Base-by-base conservation (phyloP, 2,329 filamentous ascomycete genomes). In the Microcyclospora pomicola region DNA sequence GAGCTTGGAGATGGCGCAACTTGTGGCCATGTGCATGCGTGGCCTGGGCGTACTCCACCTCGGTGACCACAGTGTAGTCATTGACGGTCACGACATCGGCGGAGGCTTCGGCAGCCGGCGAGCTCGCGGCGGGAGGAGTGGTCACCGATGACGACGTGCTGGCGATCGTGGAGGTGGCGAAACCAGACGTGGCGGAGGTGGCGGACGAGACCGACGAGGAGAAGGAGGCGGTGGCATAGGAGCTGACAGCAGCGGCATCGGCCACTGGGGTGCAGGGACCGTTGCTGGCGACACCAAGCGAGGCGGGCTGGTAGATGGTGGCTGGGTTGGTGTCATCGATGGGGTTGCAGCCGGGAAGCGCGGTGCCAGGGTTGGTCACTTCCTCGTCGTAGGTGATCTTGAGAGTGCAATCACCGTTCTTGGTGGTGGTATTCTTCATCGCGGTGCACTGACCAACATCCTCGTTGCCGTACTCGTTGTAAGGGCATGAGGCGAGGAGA, bases 401-500 rank as follows among this genome's bases (percentile, higher is more conserved):
- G 9, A 77, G 55, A 47, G 64, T 63, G 48, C 71, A 67, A 16
- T 66, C 66, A 44, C 68, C 35, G 29, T 33, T 36, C 35, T 43
- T 39, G 34, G 33, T 42, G 16, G 31, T 29, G 15, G 38, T 39
- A 16, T 37, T 37, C 16, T 51, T 50, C 46, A 52, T 60, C 44
- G 69, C 68, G 1, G 59, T 54, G 56, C 71, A 74, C 58, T 67
- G 66, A 9, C 70, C 67, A 61, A 77, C 83, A 44, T 69, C 64
- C 47, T 80, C 72, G 64, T 82, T 77, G 37, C 74, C 75, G 6
- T 52, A 46, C 38, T 68, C 68, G 31, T 73, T 69, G 27, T 70
- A 71, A 47, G 77, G 64, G 64, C 82, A 84, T 37, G 65, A 72
- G 52, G 79, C 67, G 47, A 84, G 75, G 45, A 82, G 77, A 44